phyloP scores from a whole-genome alignment of 2,329 filamentous ascomycete species.

The Fusarium duplospermum region DNA sequence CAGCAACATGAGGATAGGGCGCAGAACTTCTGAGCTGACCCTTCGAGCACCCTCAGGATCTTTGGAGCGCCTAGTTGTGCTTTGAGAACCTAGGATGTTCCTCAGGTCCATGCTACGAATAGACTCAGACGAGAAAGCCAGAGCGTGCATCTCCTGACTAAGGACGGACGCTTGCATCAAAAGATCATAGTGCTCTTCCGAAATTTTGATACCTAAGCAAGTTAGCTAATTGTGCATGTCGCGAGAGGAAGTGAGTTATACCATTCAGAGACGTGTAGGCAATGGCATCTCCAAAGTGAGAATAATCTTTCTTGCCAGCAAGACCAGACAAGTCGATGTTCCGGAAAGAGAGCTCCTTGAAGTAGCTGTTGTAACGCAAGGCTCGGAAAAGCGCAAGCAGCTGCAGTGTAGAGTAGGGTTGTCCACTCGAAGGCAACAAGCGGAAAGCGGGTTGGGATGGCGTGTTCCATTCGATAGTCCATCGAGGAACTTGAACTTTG shows the following conservation, averaged over 20 bases:
- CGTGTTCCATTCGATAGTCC: constrained; percentile 60
- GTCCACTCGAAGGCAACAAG: constrained; percentile 56
- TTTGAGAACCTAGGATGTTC: constrained; percentile 52
- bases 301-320: constrained; percentile 55
- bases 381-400: constrained; percentile 68
- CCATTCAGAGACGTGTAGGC: constrained; percentile 65
- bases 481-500: constrained; percentile 60
- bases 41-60: constrained; percentile 37
- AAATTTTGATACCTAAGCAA: constrained; percentile 57
- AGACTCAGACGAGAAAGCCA: constrained; percentile 66
- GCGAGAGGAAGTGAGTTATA: constrained; percentile 42
- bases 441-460: constrained; percentile 64
- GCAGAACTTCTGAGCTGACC: constrained; percentile 56
- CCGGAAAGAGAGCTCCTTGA: constrained; percentile 67
- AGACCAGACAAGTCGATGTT: constrained; percentile 61
- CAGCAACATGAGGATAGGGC: constrained; percentile 62
- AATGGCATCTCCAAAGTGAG: constrained; percentile 58
- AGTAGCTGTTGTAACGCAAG: constrained; percentile 69
- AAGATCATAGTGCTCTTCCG: constrained; percentile 60
- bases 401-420: constrained; percentile 61
- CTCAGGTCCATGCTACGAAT: constrained; percentile 66
- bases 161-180: constrained; percentile 63
- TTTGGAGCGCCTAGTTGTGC: constrained; percentile 30
- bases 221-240: constrained; percentile 10
- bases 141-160: constrained; percentile 67